Base-by-base conservation (phyloP, 345 rosid genomes). In the Linum tenue region DNA sequence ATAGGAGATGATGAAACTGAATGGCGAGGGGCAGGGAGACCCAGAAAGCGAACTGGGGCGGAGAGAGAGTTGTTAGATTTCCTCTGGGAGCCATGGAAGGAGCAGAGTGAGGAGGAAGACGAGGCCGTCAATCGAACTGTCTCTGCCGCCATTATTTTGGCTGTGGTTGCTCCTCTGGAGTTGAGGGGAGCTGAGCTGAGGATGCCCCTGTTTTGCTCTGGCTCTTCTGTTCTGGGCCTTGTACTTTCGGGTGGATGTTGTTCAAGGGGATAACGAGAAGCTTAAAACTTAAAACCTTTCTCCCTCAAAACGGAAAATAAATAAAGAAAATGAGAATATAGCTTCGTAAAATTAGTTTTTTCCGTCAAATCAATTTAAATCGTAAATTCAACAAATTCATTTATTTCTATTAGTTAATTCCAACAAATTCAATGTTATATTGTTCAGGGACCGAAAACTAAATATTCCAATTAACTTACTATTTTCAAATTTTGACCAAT, bases 61-160 rank as follows among this genome's bases (percentile, higher is more conserved):
- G 76, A 76, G 65, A 76, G 67, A 76, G 72, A 79, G 38, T 17
- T 64, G 38, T 17, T 66, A n/a, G 84, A 77, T 15, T 83, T 70
- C 67, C 84, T 81, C 43, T 72, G 84, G 69, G 84, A 81, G 40
- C 86, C 90, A 74, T 77, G 81, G 56, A 84, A 77, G 79, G 68
- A 76, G 85, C 89, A 82, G 56, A 87, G 68, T 39, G 86, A 44
- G 41, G 69, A 68, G 2, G 94, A 79, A 66, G 64, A 58, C 15
- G 85, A 78, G 78, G 70, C 72, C 31, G 87, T 63, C n/a, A 84
- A 57, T 41, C 86, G 81, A 62, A 89, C 41, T 59, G 86, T 79
- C 76, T 87, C 96, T 36, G 86, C 79, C 17, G 96, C 97, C 98
- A 92, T 92, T 73, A 71, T 64, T 6, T 8, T 56, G 7, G 44